These are phyloP conservation scores for Rhodotorula sp. DNA, from an alignment of 1,284 basidiomycete species.

Conservation along the genomic window DNA sequence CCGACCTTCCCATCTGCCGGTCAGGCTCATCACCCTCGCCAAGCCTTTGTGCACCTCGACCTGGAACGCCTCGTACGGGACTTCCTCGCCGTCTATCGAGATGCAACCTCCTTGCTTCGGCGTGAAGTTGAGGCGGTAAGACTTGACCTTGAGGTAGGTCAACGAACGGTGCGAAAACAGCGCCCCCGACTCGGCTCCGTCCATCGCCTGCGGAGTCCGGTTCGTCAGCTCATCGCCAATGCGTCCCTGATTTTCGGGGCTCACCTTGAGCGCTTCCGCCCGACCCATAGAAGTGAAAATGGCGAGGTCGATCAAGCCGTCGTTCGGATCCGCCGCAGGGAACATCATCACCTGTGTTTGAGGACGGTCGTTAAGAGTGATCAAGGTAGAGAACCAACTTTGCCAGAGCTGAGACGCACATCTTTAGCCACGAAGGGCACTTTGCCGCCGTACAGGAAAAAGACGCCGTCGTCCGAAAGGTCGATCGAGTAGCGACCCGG, in stretches of 20 bases:
- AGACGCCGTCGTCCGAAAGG: constrained; percentile 56
- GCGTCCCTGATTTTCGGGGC: not conserved
- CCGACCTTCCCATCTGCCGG: constrained; percentile 9
- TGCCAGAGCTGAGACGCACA: constrained; percentile 12
- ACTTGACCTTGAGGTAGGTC: constrained; percentile 37
- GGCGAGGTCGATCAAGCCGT: constrained; percentile 76
- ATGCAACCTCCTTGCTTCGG: constrained; percentile 45
- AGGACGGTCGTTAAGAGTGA: too few relatives aligned
- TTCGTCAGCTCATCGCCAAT: too few relatives aligned
- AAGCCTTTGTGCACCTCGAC: constrained; percentile 75
- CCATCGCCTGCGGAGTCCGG: constrained; percentile 54
- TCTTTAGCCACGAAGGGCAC: constrained; percentile 53
- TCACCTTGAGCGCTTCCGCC: constrained; percentile 23
- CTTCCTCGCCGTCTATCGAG: constrained; percentile 76
- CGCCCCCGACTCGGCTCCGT: constrained; percentile 67
- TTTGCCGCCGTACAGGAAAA: constrained; percentile 64
- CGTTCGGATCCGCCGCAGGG: constrained; percentile 72
- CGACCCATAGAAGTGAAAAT: constrained; percentile 54
- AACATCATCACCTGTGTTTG: constrained; percentile 80
- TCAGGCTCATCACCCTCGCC: constrained; percentile 46
- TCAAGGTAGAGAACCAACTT: not conserved
- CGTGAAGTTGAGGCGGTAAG: constrained; percentile 53
- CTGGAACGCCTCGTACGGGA: constrained; percentile 75
- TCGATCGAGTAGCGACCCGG: constrained; percentile 10
- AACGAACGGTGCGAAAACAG: constrained; percentile 55